A percentile compares a stretch with the other conserved stretches of the same genome.
These are phyloP conservation scores for Tuber brumale DNA, from an alignment of 495 filamentous ascomycete genomes.

Conservation along the genomic window DNA sequence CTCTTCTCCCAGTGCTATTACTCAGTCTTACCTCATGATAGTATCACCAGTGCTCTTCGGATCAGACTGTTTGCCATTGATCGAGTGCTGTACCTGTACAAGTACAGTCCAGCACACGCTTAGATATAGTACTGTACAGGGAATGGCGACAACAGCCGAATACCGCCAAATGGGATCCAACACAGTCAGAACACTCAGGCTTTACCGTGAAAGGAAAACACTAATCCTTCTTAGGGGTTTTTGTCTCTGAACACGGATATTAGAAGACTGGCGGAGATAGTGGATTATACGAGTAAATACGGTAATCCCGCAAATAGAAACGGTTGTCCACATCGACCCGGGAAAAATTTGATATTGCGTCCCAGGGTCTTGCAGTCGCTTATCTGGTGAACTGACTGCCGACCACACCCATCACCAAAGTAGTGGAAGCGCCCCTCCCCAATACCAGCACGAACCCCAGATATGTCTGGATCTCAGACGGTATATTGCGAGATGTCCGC, in stretches of 20 bases:
- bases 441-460: neutral
- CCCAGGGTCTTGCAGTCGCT: too few species aligned
- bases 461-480: neutral
- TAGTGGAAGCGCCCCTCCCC: neutral
- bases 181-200: too few species aligned
- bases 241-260: too few species aligned
- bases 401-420: too few species aligned
- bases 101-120: neutral
- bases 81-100: too few species aligned
- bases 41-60: neutral
- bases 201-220: too few species aligned
- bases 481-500: too few species aligned
- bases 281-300: too few species aligned
- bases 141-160: neutral
- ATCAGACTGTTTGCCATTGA: too few species aligned
- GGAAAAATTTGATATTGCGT: neutral
- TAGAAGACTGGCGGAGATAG: too few species aligned
- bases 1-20: neutral
- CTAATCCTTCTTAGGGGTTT: too few species aligned
- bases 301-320: neutral
- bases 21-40: neutral
- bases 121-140: neutral
- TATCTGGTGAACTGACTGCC: neutral
- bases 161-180: too few species aligned
- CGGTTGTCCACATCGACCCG: neutral